Conservation (phyloP, 805 yeast genomes). For the Candida palmyrensis region DNA sequence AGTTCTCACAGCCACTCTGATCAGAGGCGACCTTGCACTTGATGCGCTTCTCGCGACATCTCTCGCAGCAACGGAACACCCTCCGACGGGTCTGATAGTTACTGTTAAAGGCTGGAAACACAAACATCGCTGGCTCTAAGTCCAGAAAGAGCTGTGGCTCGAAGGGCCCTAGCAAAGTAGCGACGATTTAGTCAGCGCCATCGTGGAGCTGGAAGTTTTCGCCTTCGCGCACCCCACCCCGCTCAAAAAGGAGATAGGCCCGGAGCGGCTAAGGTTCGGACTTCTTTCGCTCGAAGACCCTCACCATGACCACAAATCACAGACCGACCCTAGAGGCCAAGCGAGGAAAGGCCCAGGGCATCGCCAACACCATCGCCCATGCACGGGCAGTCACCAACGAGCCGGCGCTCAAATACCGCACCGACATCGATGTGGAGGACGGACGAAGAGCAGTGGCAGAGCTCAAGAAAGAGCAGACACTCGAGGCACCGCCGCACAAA, state of each 20-base stretch:
- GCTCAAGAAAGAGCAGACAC: conserved; percentile 12
- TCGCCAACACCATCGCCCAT: conserved; percentile 32
- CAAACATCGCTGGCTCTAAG: conserved; percentile 17
- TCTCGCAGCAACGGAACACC: conserved; percentile 28
- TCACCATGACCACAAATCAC: conserved; percentile 36
- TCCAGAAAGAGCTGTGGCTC: conserved; percentile 1
- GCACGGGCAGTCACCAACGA: conserved; percentile 29
- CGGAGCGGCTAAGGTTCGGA: no score
- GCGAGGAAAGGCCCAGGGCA: conserved; percentile 26
- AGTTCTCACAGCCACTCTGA: conserved; percentile 24
- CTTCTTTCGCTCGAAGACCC: no score
- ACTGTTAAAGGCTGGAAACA: conserved; percentile 31
- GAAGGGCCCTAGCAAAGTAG: background rate
- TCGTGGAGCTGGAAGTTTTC: no score
- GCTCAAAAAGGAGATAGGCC: no score
- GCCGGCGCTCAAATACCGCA: conserved; percentile 25
- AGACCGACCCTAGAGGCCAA: conserved; percentile 40
- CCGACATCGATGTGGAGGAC: conserved; percentile 15
- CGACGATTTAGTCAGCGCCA: no score
- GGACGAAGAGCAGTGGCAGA: conserved; percentile 21
- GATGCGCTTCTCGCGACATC: conserved; percentile 22
- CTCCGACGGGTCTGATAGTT: conserved; percentile 30
- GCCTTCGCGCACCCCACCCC: no score
- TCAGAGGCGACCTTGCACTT: conserved; percentile 23
- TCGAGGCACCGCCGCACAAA: background rate